Evolutionary conservation across 2,329 filamentous ascomycete genomes (phyloP).

Genomic region (Elsinoe fawcettii): DNA sequence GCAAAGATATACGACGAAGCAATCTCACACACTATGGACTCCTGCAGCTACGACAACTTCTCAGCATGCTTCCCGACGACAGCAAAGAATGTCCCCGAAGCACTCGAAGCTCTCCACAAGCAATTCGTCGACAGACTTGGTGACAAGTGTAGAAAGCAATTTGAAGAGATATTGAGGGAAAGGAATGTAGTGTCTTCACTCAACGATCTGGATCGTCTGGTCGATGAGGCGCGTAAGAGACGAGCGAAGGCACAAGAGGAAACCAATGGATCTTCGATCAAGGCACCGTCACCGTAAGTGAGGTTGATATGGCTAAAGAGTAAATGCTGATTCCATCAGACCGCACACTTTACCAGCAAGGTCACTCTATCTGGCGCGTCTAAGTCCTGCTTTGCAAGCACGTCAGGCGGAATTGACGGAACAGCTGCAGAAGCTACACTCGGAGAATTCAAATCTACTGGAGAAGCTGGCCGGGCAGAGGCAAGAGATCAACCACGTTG

Average conservation of each 20-base stretch:
- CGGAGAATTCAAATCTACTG: slow-evolving; percentile 47
- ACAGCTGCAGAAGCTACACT: slow-evolving; percentile 44
- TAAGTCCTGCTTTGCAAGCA: slow-evolving; percentile 48
- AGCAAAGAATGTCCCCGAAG: slow-evolving; percentile 48
- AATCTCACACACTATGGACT: slow-evolving; percentile 51
- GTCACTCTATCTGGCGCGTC: slow-evolving; percentile 51
- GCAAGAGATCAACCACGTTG: slow-evolving; percentile 48
- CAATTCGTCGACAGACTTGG: slow-evolving; percentile 53
- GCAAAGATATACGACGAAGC: slow-evolving; percentile 54
- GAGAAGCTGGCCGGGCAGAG: slow-evolving; percentile 47
- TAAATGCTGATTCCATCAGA: slow-evolving; percentile 28
- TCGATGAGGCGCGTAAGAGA: slow-evolving; percentile 50
- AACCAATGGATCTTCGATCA: slow-evolving; percentile 30
- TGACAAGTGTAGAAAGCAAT: slow-evolving; percentile 49
- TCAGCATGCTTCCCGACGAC: slow-evolving; percentile 57
- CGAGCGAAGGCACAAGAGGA: slow-evolving; percentile 38
- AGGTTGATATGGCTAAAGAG: background rate
- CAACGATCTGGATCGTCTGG: slow-evolving; percentile 53
- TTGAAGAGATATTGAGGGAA: slow-evolving; percentile 52
- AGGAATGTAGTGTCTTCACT: slow-evolving; percentile 49
- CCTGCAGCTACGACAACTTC: slow-evolving; percentile 55
- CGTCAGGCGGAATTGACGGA: slow-evolving; percentile 42
- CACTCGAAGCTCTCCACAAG: slow-evolving; percentile 49
- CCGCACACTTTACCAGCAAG: slow-evolving; percentile 52
- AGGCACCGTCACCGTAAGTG: slow-evolving; percentile 41